Base-by-base conservation (phyloP, 1,139 yeast species). In the Blastobotrys serpentis region DNA sequence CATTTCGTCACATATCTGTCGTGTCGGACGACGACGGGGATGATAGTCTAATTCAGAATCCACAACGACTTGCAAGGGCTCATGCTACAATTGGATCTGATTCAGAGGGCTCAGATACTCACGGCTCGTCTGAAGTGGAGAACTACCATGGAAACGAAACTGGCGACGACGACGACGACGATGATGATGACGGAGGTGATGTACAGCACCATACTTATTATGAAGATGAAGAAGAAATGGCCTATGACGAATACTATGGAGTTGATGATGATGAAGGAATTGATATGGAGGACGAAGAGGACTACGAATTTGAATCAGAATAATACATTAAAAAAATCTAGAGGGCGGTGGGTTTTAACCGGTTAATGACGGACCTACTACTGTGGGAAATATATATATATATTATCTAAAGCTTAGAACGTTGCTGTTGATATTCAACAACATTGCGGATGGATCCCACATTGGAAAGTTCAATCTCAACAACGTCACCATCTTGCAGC, bases 401-500 rank as follows among this genome's bases (percentile, higher is more conserved):
- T 17, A 18, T n/a, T 18, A 18, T 19, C 25, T 36, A 36, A 36
- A 36, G 40, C 19, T 25, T 36, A 36, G 40, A 36, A 14, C 40
- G 40, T 19, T 36, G 48, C 43, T 52, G 48, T 33, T 66, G 69
- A 54, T 57, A 67, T 26, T 58, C 59, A 44, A 76, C 69, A 44
- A 58, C 62, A 62, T 76, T 77, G 14, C 54, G 52, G 49, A 77
- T 70, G 3, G 75, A 58, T 2, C 82, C 82, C 18, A 77, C 72
- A 6, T 68, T 62, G 13, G 70, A 73, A 23, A 77, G 62, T 39
- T 60, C 62, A 47, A 78, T 70, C 42, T 68, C 71, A 11, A 75
- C 74, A 2, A 65, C 66, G 55, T 78, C 82, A 13, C 76, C 76
- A 54, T 78, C 60, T 51, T 65, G 62, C 44, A 78, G 64, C 74